phyloP scores from a whole-genome alignment of 495 filamentous ascomycete genomes.

The Baudoinia panamericana region DNA sequence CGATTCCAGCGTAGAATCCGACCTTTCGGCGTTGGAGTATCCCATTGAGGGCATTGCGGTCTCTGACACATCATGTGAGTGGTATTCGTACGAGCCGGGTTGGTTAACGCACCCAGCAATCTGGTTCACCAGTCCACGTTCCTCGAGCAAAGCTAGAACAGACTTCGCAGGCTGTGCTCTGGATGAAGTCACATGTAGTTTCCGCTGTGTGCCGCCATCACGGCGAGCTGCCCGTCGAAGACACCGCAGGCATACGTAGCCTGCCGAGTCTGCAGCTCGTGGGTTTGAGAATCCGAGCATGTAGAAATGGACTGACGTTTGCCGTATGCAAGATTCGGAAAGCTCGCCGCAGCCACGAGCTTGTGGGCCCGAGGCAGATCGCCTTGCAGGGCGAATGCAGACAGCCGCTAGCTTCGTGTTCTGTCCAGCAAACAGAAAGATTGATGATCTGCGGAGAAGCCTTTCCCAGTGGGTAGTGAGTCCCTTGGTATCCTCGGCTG shows the following conservation, averaged over 20 bases:
- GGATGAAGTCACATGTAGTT: too few relatives aligned
- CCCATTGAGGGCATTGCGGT: constrained; percentile 51
- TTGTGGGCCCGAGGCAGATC: too few relatives aligned
- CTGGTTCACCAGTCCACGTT: too few relatives aligned
- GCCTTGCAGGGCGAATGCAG: constrained; percentile 6
- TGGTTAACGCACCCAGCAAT: constrained; percentile 69
- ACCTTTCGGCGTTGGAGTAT: constrained; percentile 57
- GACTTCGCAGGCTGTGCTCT: constrained; percentile 27
- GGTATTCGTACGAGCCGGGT: constrained; percentile 57
- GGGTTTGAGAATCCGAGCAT: background rate
- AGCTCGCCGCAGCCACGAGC: too few relatives aligned
- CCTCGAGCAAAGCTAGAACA: constrained; percentile 59
- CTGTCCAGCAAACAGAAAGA: too few relatives aligned
- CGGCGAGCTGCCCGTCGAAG: background rate
- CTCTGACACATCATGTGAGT: constrained; percentile 26
- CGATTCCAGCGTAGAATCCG: constrained; percentile 78
- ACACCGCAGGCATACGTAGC: background rate
- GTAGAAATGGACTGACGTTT: background rate
- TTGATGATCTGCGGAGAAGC: too few relatives aligned
- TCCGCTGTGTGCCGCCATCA: background rate
- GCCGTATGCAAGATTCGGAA: background rate
- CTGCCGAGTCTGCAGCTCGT: background rate
- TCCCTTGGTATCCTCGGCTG: too few relatives aligned
- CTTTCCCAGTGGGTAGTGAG: too few relatives aligned
- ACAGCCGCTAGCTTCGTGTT: constrained; percentile 4